Conservation (phyloP, 2,329 filamentous ascomycete species). For the Verticillium tricorpus region DNA sequence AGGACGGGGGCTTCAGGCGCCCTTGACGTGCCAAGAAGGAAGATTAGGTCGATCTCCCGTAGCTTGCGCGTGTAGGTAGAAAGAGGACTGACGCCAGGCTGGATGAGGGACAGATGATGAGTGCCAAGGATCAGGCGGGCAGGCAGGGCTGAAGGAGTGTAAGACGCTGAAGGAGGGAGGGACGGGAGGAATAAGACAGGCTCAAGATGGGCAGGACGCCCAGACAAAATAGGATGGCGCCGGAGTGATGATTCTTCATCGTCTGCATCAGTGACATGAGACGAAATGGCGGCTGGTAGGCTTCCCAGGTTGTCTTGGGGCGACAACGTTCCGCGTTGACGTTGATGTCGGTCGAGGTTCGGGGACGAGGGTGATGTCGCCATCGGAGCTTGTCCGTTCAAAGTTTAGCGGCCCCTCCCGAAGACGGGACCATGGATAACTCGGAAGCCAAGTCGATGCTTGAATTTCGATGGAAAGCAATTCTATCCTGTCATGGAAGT, state of each 20-base stretch:
- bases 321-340: neutral
- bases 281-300: neutral
- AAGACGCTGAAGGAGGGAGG: conserved; percentile 4
- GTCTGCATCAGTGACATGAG: neutral
- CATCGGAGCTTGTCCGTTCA: conserved; percentile 16
- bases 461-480: neutral
- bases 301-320: neutral
- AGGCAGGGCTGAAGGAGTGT: conserved; percentile 1
- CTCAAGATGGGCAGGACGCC: neutral
- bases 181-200: neutral
- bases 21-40: neutral
- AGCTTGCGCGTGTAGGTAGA: neutral
- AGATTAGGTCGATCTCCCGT: neutral
- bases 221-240: neutral
- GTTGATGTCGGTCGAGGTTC: neutral
- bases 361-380: conserved; percentile 17
- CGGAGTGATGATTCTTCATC: neutral
- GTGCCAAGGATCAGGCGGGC: conserved; percentile 10
- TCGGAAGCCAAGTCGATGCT: conserved; percentile 2
- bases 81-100: neutral
- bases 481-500: neutral
- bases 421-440: neutral
- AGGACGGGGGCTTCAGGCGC: neutral
- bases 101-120: conserved; percentile 11
- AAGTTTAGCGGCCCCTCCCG: conserved; percentile 9